Base-by-base conservation (phyloP, 192 early-diverging fungal genomes). In the Entomortierella lignicola region DNA sequence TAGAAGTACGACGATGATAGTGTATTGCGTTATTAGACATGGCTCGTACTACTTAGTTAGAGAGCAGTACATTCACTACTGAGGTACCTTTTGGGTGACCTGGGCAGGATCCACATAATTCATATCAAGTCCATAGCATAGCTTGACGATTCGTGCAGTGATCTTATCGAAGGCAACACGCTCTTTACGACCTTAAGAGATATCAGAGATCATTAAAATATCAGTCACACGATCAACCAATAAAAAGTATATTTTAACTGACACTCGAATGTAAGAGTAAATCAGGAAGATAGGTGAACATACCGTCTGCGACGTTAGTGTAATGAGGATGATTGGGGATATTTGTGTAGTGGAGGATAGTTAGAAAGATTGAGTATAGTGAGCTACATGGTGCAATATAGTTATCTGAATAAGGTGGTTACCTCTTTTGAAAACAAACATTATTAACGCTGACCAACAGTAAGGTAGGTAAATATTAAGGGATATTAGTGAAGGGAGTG, bases 91-190 rank as follows among this genome's bases (percentile, higher is more conserved):
- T 75, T 97, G 94, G 29, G 98, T 90, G 21, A 99, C 90, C 10
- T 91, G 86, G 12, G 90, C 93, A 44, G 97, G 94, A 81, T 98
- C 96, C 27, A 99, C 91, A 83, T 89, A 98, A 88, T 94, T 94
- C 63, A 89, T 90, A 85, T 99, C 94, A 43, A 99, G 86, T 1
- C 95, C 94, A 82, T 98, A 96, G 85, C 95, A 97, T 20, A 99
- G 89, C 86, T 99, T 99, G 83, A 91, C 91, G 73, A 98, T 93
- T 44, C 98, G 86, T 4, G 92, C 87, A 3, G 96, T 95, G 66
- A 95, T 95, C 90, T 99, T 99, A 87, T 99, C 96, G 70, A 99
- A 99, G 66, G 93, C 94, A 50, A 99, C 97, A 63, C 89, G 87
- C 70, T 99, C 97, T 68, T 89, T 89, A 63, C 93, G 86, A 58